Base-by-base conservation (phyloP, 352 stramenopile genomes). In the Phytophthora foliorum region DNA sequence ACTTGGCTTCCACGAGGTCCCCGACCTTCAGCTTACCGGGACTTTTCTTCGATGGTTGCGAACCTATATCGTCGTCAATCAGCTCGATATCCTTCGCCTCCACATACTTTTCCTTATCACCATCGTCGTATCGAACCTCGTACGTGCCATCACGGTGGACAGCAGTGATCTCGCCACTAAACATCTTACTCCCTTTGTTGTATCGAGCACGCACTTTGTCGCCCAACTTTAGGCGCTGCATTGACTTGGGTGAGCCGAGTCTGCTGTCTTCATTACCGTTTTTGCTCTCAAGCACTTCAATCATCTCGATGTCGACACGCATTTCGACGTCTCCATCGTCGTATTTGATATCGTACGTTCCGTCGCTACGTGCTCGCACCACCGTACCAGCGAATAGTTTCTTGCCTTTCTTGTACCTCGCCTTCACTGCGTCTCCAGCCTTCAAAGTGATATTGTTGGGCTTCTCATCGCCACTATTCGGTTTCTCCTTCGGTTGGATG, bases 321-420 rank as follows among this genome's bases (percentile, higher is more conserved):
- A 66, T 82, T 56, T 85, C 81, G 2, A 72, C 51, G n/a, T 87
- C 76, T 16, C 79, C 80, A 29, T 93, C 67, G n/a, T 90, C 84
- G 19, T 89, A 91, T 57, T 86, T 68, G 22, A 96, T 70, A 41
- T 94, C 87, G 34, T 78, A 92, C 7, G 82, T 92, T 19, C 78
- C 84, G 59, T 93, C 76, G 6, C 59, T 74, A 42, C 80, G 70
- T 3, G 73, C 76, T 29, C 80, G 52, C 0, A 38, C 22, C 16
- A 95, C 75, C 48, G 66, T 84, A 2, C 82, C 84, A 25, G 53
- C 24, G 57, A 81, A 92, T 3, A 73, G 57, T 10, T 72, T 77
- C 19, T 54, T 73, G 22, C 69, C 73, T 50, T 72, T 70, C 49
- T 80, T 80, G 62, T 78, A 90, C 6, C 66, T 58, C 27, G 72